Base-by-base conservation (phyloP, 202 grass and related monocot species). In the Panicum virgatum region DNA sequence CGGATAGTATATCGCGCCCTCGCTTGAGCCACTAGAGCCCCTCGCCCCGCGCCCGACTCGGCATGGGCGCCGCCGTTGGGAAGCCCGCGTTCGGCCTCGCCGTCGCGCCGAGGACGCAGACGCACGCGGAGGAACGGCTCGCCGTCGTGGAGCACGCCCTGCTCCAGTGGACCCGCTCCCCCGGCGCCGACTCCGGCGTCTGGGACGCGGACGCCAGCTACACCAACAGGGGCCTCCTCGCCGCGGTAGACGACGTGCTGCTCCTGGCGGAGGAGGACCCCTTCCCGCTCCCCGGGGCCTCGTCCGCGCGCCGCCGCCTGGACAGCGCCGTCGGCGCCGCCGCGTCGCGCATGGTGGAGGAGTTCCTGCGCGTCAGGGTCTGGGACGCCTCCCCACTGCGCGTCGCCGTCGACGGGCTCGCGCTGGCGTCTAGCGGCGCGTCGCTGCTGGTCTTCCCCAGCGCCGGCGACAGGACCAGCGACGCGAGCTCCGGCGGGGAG, bases 141-240 rank as follows among this genome's bases (percentile, higher is more conserved):
- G 48, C 76, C 27, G n/a, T 47, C 0, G 76, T 69, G 30, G 76
- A 80, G 77, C 46, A 36, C 16, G 77, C 62, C 3, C 20, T 80
- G 32, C 77, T 74, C 2, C 27, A 59, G 59, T 56, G 70, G 69
- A 34, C 40, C 7, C 47, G 69, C 48, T 18, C 7, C 38, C 32
- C 59, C 10, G 39, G 59, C 11, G 50, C 22, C 40, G 50, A 37
- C 61, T 0, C 23, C 1, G 69, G 77, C 30, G 66, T 86, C 36
- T 81, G 84, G 84, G 69, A 67, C 69, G 69, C 84, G 4, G 50
- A 67, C 6, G 77, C 50, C n/a, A 75, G 22, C 61, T 68, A 23
- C 77, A 80, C 69, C 50, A 80, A 86, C 69, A 0, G 8, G 6
- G 51, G n/a, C 12, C 84, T 86, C 77, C 84, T 86, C 39, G 3